These are phyloP conservation scores for Carpinus viminea DNA, from an alignment of 306 rosid species.

Conservation along the genomic window DNA sequence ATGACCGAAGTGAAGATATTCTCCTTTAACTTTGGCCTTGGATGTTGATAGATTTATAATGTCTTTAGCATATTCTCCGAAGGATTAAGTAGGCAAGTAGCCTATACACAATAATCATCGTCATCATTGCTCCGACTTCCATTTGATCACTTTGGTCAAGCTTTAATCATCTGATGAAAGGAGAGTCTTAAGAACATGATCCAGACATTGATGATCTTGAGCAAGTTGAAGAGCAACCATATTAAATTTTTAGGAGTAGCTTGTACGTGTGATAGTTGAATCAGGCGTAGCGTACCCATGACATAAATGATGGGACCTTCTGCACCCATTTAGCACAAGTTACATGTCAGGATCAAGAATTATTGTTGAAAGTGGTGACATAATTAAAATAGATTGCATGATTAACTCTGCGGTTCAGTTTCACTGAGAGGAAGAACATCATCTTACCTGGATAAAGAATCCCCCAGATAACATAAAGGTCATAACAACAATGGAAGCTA, in stretches of 20 bases:
- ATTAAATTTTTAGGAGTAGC: conserved; percentile 11
- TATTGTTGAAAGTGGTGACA: too few relatives aligned
- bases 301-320: conserved; percentile 22
- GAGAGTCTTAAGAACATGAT: conserved; percentile 1
- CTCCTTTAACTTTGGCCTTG: too few relatives aligned
- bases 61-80: not conserved
- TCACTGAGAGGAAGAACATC: not conserved
- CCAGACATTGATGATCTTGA: not conserved
- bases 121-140: conserved; percentile 16
- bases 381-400: too few relatives aligned
- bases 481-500: conserved; percentile 1
- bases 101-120: conserved; percentile 17
- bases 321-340: not conserved
- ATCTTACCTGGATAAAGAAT: conserved; percentile 1
- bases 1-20: too few relatives aligned
- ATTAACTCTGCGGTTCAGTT: too few relatives aligned
- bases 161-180: not conserved
- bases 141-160: not conserved
- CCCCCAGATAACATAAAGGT: conserved; percentile 7
- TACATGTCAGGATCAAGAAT: not conserved
- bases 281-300: conserved; percentile 23
- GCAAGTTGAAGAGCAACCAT: too few relatives aligned
- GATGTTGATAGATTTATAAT: too few relatives aligned
- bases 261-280: conserved; percentile 26
- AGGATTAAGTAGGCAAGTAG: conserved; percentile 12